Evolutionary conservation across 179 eudicot genomes (phyloP).

Genomic region (Spinacia oleracea): DNA sequence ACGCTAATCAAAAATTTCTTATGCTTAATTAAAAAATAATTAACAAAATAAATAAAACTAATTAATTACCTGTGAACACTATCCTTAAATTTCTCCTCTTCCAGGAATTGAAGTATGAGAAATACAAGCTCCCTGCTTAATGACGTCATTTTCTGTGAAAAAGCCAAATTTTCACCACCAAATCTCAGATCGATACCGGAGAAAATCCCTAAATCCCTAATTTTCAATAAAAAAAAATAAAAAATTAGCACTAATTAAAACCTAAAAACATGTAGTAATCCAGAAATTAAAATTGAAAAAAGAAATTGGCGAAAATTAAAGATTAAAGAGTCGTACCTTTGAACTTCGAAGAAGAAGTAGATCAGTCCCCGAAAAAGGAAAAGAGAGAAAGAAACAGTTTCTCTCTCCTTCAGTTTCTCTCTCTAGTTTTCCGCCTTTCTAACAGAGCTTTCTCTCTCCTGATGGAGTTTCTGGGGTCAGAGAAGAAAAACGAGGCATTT

Average conservation of each 20-base stretch:
- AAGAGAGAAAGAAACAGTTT: background rate
- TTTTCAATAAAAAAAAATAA: background rate
- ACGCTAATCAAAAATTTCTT: conserved; percentile 1
- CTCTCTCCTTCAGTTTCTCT: background rate
- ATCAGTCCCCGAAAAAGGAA: conserved; percentile 9
- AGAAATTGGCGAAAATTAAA: background rate
- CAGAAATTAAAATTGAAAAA: background rate
- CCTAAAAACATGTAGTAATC: background rate
- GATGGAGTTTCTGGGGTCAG: conserved; percentile 37
- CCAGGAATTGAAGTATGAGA: conserved; percentile 53
- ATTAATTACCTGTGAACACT: conserved; percentile 44
- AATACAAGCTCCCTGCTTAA: conserved; percentile 52
- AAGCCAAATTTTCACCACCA: conserved; percentile 19
- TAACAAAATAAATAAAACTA: background rate
- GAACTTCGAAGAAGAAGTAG: conserved; percentile 25
- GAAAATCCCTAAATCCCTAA: conserved; percentile 30
- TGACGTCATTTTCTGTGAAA: conserved; percentile 47
- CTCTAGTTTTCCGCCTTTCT: conserved; percentile 6
- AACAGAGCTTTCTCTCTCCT: conserved; percentile 30
- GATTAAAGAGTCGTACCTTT: background rate
- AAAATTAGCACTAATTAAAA: background rate
- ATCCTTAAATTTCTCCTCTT: conserved; percentile 54
- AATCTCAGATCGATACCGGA: conserved; percentile 39
- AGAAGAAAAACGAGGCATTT: conserved; percentile 31
- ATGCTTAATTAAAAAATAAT: background rate